Base-by-base conservation (phyloP, 2,329 filamentous ascomycete genomes). In the Scytalidium sp. region DNA sequence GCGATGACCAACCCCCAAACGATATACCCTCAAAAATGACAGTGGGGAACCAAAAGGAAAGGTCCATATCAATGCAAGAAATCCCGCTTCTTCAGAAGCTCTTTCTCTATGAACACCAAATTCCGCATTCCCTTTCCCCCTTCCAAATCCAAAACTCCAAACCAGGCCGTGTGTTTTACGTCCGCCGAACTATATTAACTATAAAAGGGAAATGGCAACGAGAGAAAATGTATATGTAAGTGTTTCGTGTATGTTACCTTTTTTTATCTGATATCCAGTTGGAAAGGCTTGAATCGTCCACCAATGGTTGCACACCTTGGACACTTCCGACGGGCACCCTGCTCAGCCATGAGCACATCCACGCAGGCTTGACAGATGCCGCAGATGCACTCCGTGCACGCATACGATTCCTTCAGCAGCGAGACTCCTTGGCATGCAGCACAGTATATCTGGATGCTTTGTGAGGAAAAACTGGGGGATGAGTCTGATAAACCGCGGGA, bases 301-400 rank as follows among this genome's bases (percentile, higher is more conserved):
- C 88, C 88, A 55, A 92, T 85, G 36, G 85, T 89, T 49, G 85
- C 85, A 65, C 89, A 94, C 56, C 85, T 79, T 50, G 89, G 88
- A 71, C 89, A 94, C 65, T 88, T 88, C 61, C 86, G 81, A 54
- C 87, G 73, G 11, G 87, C 87, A 45, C 87, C 84, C 65, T 90
- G 86, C 65, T 90, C 87, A 59, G 80, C 81, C 70, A 90, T 84
- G 49, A 93, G 75, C 27, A 89, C 83, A 61, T 91, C 87, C 50
- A 97, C 90, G 62, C 93, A 97, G 51, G 90, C 84, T 56, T 86
- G 83, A 68, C 94, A 97, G 45, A 97, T 80, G 15, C 92, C 93
- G 66, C 90, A 96, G 56, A 97, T 96, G 67, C 94, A 97, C 68
- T 97, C 92, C 1, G 92, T 96, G 67, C 93, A 97, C 19, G 93